Evolutionary conservation across 2,329 filamentous ascomycete species (phyloP), one percentile per base, ranked within the genome.

Genomic region (Penicillium glabrum): DNA sequence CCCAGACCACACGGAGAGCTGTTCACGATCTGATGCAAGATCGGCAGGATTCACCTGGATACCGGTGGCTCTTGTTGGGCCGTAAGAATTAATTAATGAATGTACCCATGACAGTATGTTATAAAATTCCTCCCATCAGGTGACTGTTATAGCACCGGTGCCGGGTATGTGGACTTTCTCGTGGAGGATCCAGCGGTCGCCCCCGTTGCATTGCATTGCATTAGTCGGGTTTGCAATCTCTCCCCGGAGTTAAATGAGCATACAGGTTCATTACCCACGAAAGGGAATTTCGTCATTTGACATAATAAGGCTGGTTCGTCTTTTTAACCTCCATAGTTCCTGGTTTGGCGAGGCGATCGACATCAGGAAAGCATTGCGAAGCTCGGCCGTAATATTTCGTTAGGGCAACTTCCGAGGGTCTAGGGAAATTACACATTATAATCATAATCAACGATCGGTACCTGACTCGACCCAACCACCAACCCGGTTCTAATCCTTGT

Each of bases 131-230:
- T 31, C 4, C 44, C 39, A 58, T 67, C 64, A 66, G 61, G 64
- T 67, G 63, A 67, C 61, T 61, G 48, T 11, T 13, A 21, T 27
- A 53, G 37, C 51, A 63, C 57, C 63, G 56, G 61, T 56, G 45
- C 52, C 53, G 54, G 49, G 37, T 46, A 33, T 50, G 43, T 45
- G 44, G 50, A 46, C 24, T 23, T 51, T 61, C 63, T 64, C 61
- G 58, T 62, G 61, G 55, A 50, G 53, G 54, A 61, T 61, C 62
- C 58, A 56, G 51, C 63, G 41, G 56, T 19, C 55, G 51, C 52
- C 58, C 61, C 55, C 53, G 61, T 61, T 61, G 64, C 64, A 67
- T 67, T 65, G 64, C 64, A 65, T 67, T 66, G 64, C 64, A 66
- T 64, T 53, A 55, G 59, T 52, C 60, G 46, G 58, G 50, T 45